Percentiles rank a stretch among this genome's conserved stretches.
Evolutionary conservation across 345 rosid genomes (phyloP).

Genomic region (Sonneratia caseolaris): DNA sequence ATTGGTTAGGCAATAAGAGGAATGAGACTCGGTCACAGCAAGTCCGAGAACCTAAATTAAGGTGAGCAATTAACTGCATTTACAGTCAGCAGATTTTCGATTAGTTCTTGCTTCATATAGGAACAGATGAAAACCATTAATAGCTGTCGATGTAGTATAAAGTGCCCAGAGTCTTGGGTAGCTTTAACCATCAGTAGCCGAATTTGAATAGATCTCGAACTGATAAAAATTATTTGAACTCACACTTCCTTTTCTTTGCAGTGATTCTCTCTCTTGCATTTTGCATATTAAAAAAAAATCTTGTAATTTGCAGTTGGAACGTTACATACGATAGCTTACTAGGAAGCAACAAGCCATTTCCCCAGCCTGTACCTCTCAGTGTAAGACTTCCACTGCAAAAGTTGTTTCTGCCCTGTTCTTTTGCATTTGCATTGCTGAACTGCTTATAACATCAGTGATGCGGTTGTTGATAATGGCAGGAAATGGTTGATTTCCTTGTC

Average conservation of each 20-base stretch:
- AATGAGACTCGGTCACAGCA: slow-evolving; percentile 18
- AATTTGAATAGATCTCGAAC: too few species aligned
- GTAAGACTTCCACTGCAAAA: slow-evolving; percentile 25
- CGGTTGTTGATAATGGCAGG: slow-evolving; percentile 30
- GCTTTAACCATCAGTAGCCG: too few species aligned
- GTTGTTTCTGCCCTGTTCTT: neutral
- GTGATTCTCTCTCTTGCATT: slow-evolving; percentile 12
- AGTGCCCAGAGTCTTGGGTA: too few species aligned
- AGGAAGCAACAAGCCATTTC: slow-evolving; percentile 77
- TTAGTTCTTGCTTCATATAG: neutral
- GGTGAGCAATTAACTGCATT: slow-evolving; percentile 33
- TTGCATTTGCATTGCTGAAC: neutral
- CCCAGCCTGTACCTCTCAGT: slow-evolving; percentile 62
- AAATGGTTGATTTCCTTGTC: slow-evolving; percentile 94
- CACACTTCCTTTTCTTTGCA: too few species aligned
- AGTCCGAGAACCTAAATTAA: slow-evolving; percentile 45
- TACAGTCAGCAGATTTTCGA: neutral
- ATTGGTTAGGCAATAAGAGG: slow-evolving; percentile 58
- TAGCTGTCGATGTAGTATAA: neutral
- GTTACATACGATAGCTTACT: slow-evolving; percentile 62
- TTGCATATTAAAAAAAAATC: slow-evolving; percentile 20
- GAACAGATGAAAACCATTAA: neutral
- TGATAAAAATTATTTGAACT: too few species aligned
- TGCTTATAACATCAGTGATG: neutral
- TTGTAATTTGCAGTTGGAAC: slow-evolving; percentile 59